Evolutionary conservation across 305 asterid species (phyloP).

Genomic region (Salvia sclarea): DNA sequence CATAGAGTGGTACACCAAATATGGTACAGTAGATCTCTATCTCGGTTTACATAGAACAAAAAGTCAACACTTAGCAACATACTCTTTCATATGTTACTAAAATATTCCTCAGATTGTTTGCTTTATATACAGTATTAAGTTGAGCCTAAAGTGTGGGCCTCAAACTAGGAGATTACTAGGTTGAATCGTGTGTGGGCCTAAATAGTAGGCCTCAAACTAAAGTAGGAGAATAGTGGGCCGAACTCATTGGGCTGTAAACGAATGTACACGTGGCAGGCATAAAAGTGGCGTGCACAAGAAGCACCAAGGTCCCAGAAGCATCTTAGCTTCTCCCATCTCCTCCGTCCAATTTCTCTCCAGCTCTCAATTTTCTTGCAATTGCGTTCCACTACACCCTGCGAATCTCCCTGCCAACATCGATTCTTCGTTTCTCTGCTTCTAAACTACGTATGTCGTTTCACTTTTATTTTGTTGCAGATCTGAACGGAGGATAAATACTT

Average conservation of each 20-base stretch:
- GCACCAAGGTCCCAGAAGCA: slow-evolving; percentile 35
- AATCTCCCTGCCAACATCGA: slow-evolving; percentile 19
- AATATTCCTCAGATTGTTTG: too few relatives aligned
- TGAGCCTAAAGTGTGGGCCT: too few relatives aligned
- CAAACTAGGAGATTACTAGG: too few relatives aligned
- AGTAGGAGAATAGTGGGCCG: too few relatives aligned
- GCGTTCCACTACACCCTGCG: slow-evolving; percentile 16
- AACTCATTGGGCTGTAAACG: not conserved
- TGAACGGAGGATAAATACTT: slow-evolving; percentile 3
- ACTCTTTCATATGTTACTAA: too few relatives aligned
- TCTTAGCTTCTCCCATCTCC: slow-evolving; percentile 28
- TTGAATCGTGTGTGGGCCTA: too few relatives aligned
- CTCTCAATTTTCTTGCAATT: slow-evolving; percentile 27
- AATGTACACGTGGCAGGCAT: slow-evolving; percentile 23
- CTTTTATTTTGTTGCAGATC: slow-evolving; percentile 32
- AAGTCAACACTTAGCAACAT: too few relatives aligned
- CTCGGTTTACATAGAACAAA: too few relatives aligned
- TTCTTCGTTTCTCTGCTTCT: slow-evolving; percentile 19
- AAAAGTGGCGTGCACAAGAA: slow-evolving; percentile 38
- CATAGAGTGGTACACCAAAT: too few relatives aligned
- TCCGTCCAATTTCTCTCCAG: slow-evolving; percentile 40
- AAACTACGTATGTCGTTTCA: slow-evolving; percentile 6
- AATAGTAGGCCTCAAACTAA: too few relatives aligned
- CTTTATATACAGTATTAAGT: too few relatives aligned
- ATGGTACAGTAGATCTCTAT: too few relatives aligned